Percentiles rank a stretch among this genome's conserved stretches.
Evolutionary conservation across 177 flowering plant species (phyloP).

Genomic region (Vitis hybrid): DNA sequence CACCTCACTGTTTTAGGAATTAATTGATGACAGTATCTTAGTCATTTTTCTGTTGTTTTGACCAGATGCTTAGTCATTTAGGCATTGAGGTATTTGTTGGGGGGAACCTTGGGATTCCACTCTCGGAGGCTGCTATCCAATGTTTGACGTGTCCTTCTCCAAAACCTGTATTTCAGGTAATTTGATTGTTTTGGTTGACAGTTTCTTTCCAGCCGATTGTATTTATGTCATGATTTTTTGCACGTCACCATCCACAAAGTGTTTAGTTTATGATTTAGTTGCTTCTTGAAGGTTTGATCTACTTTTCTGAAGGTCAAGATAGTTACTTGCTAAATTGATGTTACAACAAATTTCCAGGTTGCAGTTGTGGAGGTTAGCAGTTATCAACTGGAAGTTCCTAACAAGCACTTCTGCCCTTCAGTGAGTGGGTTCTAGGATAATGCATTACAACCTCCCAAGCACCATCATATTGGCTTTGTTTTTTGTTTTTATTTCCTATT

Average conservation of each 20-base stretch:
- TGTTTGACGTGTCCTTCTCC: slow-evolving; percentile 18
- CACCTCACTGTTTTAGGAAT: not conserved
- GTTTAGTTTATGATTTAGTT: no score
- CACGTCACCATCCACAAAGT: no score
- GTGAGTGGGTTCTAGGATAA: slow-evolving; percentile 22
- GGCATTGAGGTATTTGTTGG: slow-evolving; percentile 38
- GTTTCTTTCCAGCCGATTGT: not conserved
- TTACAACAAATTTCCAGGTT: slow-evolving; percentile 24
- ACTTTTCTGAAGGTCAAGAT: no score
- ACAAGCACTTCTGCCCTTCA: slow-evolving; percentile 36
- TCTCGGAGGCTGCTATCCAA: slow-evolving; percentile 39
- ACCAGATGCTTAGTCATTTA: slow-evolving; percentile 33
- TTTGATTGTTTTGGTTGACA: not conserved
- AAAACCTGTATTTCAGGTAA: slow-evolving; percentile 29
- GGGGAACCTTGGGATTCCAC: slow-evolving; percentile 49
- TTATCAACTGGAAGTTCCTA: slow-evolving; percentile 45
- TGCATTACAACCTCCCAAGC: not conserved
- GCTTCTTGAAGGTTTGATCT: no score
- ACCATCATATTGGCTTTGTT: not conserved
- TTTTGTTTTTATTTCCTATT: not conserved
- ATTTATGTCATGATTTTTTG: not conserved
- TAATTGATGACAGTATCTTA: not conserved
- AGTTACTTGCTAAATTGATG: not conserved
- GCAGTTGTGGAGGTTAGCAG: slow-evolving; percentile 59
- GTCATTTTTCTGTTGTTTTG: not conserved